Evolutionary conservation across 495 filamentous ascomycete species (phyloP).

Genomic region (Neurospora sublineolata): DNA sequence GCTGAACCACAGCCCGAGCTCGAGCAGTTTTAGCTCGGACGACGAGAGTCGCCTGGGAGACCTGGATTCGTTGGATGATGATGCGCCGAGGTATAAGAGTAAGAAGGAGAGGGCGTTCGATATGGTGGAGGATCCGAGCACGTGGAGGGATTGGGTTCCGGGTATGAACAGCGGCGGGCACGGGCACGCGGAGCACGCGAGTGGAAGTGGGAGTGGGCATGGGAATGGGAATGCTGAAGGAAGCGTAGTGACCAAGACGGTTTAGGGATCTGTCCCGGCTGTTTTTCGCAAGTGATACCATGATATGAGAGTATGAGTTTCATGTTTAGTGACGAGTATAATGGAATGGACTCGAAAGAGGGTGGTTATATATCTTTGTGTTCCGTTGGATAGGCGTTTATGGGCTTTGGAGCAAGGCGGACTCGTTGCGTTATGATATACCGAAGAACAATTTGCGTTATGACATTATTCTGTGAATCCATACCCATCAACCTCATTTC

Average conservation of each 20-base stretch:
- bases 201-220: not conserved
- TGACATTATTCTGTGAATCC: not conserved
- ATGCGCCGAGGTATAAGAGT: constrained; percentile 19
- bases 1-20: constrained; percentile 45
- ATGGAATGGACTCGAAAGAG: not conserved
- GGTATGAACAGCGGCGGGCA: not conserved
- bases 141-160: constrained; percentile 17
- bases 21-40: constrained; percentile 52
- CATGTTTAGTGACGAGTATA: not conserved
- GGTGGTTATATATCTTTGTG: not conserved
- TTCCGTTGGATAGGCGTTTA: too few relatives aligned
- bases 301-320: not conserved
- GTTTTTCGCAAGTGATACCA: not conserved
- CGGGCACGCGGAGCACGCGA: not conserved
- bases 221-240: not conserved
- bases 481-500: not conserved
- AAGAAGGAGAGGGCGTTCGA: constrained; percentile 35
- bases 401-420: not conserved
- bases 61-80: constrained; percentile 22
- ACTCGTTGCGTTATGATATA: not conserved
- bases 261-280: not conserved
- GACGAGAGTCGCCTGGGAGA: constrained; percentile 65
- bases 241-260: not conserved
- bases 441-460: not conserved
- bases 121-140: constrained; percentile 27